A percentile compares a stretch with the other conserved stretches of the same genome.
phyloP scores from a whole-genome alignment of 2,329 filamentous ascomycete species.

The Cryphonectria radicalis region DNA sequence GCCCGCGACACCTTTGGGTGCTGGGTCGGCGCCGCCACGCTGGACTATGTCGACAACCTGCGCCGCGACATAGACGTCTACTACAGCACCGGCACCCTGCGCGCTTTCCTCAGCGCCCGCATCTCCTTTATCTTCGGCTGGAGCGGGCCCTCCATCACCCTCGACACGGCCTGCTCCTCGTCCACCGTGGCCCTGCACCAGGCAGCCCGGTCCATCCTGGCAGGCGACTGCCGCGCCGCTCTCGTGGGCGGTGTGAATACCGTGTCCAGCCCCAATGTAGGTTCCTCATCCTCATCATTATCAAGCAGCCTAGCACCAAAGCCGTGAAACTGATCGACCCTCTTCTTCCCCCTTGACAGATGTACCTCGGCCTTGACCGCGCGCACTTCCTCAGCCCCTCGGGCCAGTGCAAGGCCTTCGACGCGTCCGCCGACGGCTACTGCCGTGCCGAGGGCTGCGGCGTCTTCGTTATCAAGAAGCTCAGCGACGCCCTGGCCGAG shows the following conservation, averaged over 20 bases:
- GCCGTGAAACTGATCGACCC: not conserved
- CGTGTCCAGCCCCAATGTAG: slow-evolving; percentile 34
- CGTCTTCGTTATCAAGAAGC: slow-evolving; percentile 50
- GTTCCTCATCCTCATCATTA: not conserved
- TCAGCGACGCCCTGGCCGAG: slow-evolving; percentile 50
- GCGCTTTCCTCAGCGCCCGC: slow-evolving; percentile 36
- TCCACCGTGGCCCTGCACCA: slow-evolving; percentile 43
- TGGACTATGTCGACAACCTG: not conserved
- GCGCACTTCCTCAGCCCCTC: slow-evolving; percentile 40
- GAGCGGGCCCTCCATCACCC: slow-evolving; percentile 38
- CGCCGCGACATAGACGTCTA: slow-evolving; percentile 40
- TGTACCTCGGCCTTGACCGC: slow-evolving; percentile 32
- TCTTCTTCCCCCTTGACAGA: not conserved
- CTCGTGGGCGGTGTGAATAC: slow-evolving; percentile 39
- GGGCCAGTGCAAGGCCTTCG: slow-evolving; percentile 41
- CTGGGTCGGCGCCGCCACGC: not conserved
- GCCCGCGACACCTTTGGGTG: not conserved
- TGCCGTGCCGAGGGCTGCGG: slow-evolving; percentile 54
- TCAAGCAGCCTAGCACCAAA: too few relatives aligned
- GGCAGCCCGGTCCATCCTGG: slow-evolving; percentile 38
- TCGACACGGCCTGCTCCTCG: slow-evolving; percentile 45
- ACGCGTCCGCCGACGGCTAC: slow-evolving; percentile 49
- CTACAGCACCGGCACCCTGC: slow-evolving; percentile 35
- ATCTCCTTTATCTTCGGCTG: slow-evolving; percentile 42
- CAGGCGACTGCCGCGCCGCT: slow-evolving; percentile 37